These are phyloP conservation scores for Pochonia chlamydosporia DNA, from an alignment of 2,329 filamentous ascomycete species.

Conservation along the genomic window DNA sequence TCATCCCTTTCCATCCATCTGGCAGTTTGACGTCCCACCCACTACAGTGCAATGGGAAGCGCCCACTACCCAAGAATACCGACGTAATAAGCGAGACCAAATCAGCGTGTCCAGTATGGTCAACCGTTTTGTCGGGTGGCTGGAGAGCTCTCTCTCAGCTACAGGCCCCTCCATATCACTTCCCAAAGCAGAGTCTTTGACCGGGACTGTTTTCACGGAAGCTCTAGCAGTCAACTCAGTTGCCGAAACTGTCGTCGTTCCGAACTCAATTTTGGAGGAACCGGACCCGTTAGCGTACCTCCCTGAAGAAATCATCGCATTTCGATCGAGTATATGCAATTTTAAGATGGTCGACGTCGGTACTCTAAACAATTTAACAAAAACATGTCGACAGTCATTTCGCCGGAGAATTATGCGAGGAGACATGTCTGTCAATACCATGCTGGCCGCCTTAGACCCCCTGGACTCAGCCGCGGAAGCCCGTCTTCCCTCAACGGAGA, in stretches of 20 bases:
- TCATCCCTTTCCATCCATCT: slow-evolving; percentile 31
- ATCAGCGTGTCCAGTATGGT: slow-evolving; percentile 15
- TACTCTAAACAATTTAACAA: slow-evolving; percentile 6
- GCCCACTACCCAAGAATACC: slow-evolving; percentile 29
- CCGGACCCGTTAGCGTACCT: not conserved
- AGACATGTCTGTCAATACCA: slow-evolving; percentile 9
- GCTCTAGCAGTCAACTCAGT: slow-evolving; percentile 3
- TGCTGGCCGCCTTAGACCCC: slow-evolving; percentile 13
- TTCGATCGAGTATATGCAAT: slow-evolving; percentile 10
- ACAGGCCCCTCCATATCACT: slow-evolving; percentile 15
- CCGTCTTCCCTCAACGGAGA: slow-evolving; percentile 9
- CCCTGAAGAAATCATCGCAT: slow-evolving; percentile 10
- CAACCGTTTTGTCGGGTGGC: slow-evolving; percentile 23
- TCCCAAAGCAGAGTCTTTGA: not conserved
- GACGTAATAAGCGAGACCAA: slow-evolving; percentile 16
- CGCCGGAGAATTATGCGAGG: slow-evolving; percentile 10
- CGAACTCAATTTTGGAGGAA: not conserved
- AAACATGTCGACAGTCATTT: slow-evolving; percentile 10
- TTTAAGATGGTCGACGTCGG: slow-evolving; percentile 4
- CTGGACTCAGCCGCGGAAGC: slow-evolving; percentile 12
- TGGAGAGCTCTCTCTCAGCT: slow-evolving; percentile 15
- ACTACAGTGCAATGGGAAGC: slow-evolving; percentile 49
- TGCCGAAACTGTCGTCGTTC: not conserved
- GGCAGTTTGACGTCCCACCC: slow-evolving; percentile 39
- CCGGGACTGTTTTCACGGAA: slow-evolving; percentile 4